phyloP scores from a whole-genome alignment of 2,329 filamentous ascomycete species.

The Zopfia rhizophila region DNA sequence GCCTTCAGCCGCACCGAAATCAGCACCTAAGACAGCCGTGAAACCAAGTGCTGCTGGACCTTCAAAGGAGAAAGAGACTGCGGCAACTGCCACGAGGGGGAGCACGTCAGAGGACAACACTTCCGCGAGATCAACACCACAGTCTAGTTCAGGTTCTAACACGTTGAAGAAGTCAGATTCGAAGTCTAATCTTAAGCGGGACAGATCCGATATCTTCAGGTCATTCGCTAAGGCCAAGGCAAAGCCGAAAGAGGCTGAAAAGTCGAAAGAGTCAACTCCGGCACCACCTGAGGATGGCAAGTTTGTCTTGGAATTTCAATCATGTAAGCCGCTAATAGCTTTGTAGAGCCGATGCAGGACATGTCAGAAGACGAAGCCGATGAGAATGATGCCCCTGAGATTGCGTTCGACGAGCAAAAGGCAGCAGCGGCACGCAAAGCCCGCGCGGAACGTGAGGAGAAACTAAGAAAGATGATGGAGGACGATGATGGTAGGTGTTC shows the following conservation, averaged over 20 bases:
- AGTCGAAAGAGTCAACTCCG: slow-evolving; percentile 54
- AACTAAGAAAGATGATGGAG: slow-evolving; percentile 80
- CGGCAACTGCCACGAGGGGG: slow-evolving; percentile 29
- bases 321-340: slow-evolving; percentile 36
- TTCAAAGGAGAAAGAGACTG: slow-evolving; percentile 34
- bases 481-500: slow-evolving; percentile 63
- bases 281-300: slow-evolving; percentile 61
- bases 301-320: slow-evolving; percentile 10
- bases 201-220: slow-evolving; percentile 75
- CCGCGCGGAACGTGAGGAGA: slow-evolving; percentile 72
- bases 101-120: slow-evolving; percentile 46
- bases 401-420: slow-evolving; percentile 45
- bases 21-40: slow-evolving; percentile 29
- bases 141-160: slow-evolving; percentile 30
- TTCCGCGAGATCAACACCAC: slow-evolving; percentile 47
- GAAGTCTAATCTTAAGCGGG: slow-evolving; percentile 66
- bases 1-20: slow-evolving; percentile 32
- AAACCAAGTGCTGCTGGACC: slow-evolving; percentile 29
- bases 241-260: slow-evolving; percentile 59
- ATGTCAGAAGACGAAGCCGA: slow-evolving; percentile 59
- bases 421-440: slow-evolving; percentile 50
- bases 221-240: slow-evolving; percentile 79
- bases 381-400: slow-evolving; percentile 38
- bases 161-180: slow-evolving; percentile 46
- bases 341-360: slow-evolving; percentile 62